A percentile compares a stretch with the other conserved stretches of the same genome.
phyloP scores from a whole-genome alignment of 805 yeast genomes.

The Sugiyamaella qingdaonensis region DNA sequence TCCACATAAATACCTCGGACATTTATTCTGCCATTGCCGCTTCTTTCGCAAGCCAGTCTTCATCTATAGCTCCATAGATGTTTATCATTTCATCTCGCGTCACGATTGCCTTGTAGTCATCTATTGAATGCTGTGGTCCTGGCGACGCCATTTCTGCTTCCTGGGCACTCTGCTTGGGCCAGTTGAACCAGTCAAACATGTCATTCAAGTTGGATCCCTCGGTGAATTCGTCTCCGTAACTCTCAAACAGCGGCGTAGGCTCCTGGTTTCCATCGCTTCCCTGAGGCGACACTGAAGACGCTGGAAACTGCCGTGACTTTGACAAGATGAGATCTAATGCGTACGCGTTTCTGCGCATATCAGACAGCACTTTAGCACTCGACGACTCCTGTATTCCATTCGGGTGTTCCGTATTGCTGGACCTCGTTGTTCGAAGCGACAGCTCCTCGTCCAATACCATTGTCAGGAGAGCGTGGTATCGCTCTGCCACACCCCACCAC shows the following conservation, averaged over 20 bases:
- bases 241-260: not conserved
- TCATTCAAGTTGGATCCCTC: conserved; percentile 8
- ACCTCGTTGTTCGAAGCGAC: conserved; percentile 14
- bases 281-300: not conserved
- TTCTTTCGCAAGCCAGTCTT: not conserved
- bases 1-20: no score
- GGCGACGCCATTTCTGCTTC: conserved; percentile 5
- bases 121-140: conserved; percentile 14
- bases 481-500: conserved; percentile 24
- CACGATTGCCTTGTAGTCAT: conserved; percentile 21
- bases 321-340: conserved; percentile 25
- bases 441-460: conserved; percentile 26
- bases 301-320: not conserved
- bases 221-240: not conserved
- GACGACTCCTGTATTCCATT: not conserved
- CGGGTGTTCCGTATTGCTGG: not conserved
- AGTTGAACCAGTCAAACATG: conserved; percentile 26
- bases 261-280: not conserved
- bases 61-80: not conserved
- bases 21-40: no score
- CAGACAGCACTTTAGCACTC: conserved; percentile 23
- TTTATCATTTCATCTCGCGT: conserved; percentile 19
- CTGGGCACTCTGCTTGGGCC: conserved; percentile 17
- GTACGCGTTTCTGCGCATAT: conserved; percentile 28
- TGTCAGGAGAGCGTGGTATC: conserved; percentile 21